phyloP scores from a whole-genome alignment of 768 basidiomycete genomes.

The Goffeauzyma gilvescens region DNA sequence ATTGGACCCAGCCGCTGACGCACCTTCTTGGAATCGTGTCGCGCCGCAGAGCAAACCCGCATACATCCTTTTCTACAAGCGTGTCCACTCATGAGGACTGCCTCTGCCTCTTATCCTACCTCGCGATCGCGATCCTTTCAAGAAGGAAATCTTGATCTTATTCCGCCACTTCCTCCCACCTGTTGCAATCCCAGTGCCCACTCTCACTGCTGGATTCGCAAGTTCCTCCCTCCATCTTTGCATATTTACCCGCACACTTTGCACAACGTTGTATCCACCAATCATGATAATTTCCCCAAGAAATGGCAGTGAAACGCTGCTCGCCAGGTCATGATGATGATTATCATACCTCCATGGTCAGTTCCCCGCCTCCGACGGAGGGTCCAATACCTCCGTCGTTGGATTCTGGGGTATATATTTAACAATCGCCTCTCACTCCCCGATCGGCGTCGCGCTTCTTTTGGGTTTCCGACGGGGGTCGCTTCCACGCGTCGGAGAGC shows the following conservation, averaged over 20 bases:
- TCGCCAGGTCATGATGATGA: conserved; percentile 82
- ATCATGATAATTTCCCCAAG: too few species aligned
- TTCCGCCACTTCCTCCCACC: neutral
- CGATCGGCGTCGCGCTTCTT: too few species aligned
- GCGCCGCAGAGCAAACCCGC: conserved; percentile 21
- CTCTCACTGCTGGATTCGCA: conserved; percentile 80
- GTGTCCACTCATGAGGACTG: conserved; percentile 9
- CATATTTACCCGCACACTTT: too few species aligned
- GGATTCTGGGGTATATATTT: too few species aligned
- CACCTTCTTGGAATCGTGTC: neutral
- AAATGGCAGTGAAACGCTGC: too few species aligned
- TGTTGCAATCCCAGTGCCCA: conserved; percentile 40
- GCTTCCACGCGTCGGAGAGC: too few species aligned
- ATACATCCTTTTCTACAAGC: conserved; percentile 31
- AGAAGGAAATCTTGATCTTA: neutral
- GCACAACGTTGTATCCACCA: conserved; percentile 70
- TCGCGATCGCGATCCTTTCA: neutral
- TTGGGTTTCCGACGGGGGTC: too few species aligned
- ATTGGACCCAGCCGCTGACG: neutral
- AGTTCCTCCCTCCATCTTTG: too few species aligned
- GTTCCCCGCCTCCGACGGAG: too few species aligned
- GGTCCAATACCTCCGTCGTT: too few species aligned
- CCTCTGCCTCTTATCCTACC: neutral
- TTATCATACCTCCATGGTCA: conserved; percentile 1
- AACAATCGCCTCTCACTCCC: too few species aligned